These are phyloP conservation scores for Neurospora sp. DNA, from an alignment of 495 filamentous ascomycete genomes.

Conservation along the genomic window DNA sequence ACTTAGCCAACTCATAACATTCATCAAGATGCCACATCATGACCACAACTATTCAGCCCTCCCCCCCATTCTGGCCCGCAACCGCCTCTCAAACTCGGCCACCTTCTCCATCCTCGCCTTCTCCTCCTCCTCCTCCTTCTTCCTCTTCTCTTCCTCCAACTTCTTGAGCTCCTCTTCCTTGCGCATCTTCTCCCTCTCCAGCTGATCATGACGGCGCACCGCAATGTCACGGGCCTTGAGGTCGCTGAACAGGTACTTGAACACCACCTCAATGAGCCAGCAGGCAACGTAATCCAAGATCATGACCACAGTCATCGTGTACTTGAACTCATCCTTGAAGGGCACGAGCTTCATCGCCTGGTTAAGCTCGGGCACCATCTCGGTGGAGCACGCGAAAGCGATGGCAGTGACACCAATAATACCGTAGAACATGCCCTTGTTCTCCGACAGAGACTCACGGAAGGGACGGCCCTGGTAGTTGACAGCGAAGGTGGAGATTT, in stretches of 20 bases:
- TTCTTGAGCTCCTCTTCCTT: slow-evolving; percentile 51
- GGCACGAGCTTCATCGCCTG: slow-evolving; percentile 85
- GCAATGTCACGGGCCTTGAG: slow-evolving; percentile 93
- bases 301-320: slow-evolving; percentile 77
- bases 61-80: slow-evolving; percentile 24
- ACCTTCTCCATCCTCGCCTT: slow-evolving; percentile 26
- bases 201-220: slow-evolving; percentile 71
- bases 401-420: slow-evolving; percentile 78
- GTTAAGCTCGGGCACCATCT: slow-evolving; percentile 93
- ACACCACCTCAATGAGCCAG: slow-evolving; percentile 76
- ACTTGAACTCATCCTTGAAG: slow-evolving; percentile 86
- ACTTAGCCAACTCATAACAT: not conserved
- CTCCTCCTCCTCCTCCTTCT: slow-evolving; percentile 33
- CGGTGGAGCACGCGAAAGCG: slow-evolving; percentile 92
- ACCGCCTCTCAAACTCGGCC: slow-evolving; percentile 39
- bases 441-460: slow-evolving; percentile 90
- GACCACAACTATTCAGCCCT: slow-evolving; percentile 18
- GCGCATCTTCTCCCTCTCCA: slow-evolving; percentile 61
- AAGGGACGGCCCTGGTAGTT: slow-evolving; percentile 99
- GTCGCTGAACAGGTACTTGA: slow-evolving; percentile 85
- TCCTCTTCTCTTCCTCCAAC: slow-evolving; percentile 44
- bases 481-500: slow-evolving; percentile 98
- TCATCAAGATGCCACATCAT: slow-evolving; percentile 8
- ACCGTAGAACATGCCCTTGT: slow-evolving; percentile 96
- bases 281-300: slow-evolving; percentile 80